phyloP scores from a whole-genome alignment of 345 rosid genomes.

The Citrus australasica region DNA sequence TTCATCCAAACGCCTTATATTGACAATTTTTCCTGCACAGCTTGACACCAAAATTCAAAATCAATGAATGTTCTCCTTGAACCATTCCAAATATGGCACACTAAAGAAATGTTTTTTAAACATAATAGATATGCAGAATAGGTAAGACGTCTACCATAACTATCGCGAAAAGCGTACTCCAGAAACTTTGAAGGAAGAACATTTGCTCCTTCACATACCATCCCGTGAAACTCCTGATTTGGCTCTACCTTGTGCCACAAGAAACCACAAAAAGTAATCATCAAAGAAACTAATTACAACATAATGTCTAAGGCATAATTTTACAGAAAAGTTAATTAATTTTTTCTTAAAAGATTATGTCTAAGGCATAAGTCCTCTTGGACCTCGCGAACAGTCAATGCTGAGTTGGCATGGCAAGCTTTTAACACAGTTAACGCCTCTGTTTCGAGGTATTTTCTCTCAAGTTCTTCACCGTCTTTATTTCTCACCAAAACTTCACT shows the following conservation, averaged over 20 bases:
- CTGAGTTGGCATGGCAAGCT: conserved; percentile 84
- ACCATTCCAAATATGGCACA: conserved; percentile 13
- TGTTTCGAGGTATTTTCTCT: conserved; percentile 81
- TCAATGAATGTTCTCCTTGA: conserved; percentile 30
- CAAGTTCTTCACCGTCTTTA: conserved; percentile 93
- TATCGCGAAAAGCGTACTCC: conserved; percentile 69
- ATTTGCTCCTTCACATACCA: conserved; percentile 94
- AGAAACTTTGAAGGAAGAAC: conserved; percentile 87
- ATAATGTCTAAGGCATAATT: neutral
- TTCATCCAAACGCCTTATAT: conserved; percentile 78
- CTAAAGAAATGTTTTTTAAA: neutral
- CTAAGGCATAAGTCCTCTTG: conserved; percentile 44
- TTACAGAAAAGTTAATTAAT: no score
- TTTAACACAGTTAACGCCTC: conserved; percentile 84
- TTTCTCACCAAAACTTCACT: conserved; percentile 89
- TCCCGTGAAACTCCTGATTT: conserved; percentile 86
- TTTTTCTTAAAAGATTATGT: no score
- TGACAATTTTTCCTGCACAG: conserved; percentile 93
- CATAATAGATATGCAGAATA: neutral
- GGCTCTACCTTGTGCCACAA: conserved; percentile 91
- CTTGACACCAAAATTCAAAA: conserved; percentile 62
- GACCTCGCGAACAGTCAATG: conserved; percentile 76
- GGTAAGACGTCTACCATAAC: conserved; percentile 54
- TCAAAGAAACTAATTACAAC: neutral
- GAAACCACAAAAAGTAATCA: conserved; percentile 26